phyloP scores from a whole-genome alignment of 2,329 filamentous ascomycete genomes.

The Phialophora macrospora region DNA sequence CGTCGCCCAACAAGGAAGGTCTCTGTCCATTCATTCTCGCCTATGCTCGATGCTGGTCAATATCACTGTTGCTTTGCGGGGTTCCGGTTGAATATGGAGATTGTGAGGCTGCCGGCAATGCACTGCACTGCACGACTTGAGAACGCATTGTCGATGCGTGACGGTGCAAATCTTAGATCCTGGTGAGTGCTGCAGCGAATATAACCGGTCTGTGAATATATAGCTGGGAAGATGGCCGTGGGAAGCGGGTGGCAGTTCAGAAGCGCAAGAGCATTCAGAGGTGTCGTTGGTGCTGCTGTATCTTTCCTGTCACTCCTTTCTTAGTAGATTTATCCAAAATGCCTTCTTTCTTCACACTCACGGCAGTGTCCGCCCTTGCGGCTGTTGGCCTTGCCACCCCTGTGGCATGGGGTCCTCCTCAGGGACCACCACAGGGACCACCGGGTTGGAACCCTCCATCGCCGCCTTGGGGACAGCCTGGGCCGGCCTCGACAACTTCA shows the following conservation, averaged over 20 bases:
- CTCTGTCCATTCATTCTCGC: conserved; percentile 3
- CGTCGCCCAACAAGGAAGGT: conserved; percentile 27
- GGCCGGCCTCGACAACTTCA: not conserved
- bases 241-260: not conserved
- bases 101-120: conserved; percentile 14
- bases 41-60: conserved; percentile 9
- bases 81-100: conserved; percentile 27
- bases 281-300: not conserved
- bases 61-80: conserved; percentile 13
- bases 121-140: not conserved
- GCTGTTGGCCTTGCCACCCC: conserved; percentile 19
- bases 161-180: conserved; percentile 20
- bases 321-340: conserved; percentile 10
- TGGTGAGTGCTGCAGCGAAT: conserved; percentile 15
- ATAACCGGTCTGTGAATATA: conserved; percentile 20
- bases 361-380: conserved; percentile 17
- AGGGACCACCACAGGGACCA: conserved; percentile 7
- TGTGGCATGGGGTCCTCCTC: conserved; percentile 2
- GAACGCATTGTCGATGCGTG: not conserved
- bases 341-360: conserved; percentile 7
- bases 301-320: conserved; percentile 6
- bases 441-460: conserved; percentile 17
- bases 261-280: conserved; percentile 1
- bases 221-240: conserved; percentile 4
- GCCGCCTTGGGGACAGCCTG: conserved; percentile 7